Percentiles rank a stretch among this genome's conserved stretches.
Evolutionary conservation across 2,329 filamentous ascomycete species (phyloP).

Genomic region (Aspergillus ochraceus): DNA sequence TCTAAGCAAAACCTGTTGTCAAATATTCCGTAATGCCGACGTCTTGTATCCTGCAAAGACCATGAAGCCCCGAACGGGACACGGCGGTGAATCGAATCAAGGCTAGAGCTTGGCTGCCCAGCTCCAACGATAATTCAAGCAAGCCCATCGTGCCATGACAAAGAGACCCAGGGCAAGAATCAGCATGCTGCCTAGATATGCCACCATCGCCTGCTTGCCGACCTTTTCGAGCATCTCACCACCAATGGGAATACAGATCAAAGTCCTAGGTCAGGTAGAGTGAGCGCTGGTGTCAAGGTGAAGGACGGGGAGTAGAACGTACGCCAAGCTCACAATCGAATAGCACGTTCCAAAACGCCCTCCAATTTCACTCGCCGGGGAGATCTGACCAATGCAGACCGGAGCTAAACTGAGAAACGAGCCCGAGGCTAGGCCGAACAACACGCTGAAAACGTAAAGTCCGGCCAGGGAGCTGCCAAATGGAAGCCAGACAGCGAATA

Average conservation of each 20-base stretch:
- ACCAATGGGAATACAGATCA: slow-evolving; percentile 50
- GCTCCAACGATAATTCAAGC: slow-evolving; percentile 39
- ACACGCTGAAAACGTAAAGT: slow-evolving; percentile 43
- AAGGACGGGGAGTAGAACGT: slow-evolving; percentile 9
- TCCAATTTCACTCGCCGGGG: slow-evolving; percentile 49
- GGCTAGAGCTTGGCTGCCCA: slow-evolving; percentile 37
- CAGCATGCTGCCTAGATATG: slow-evolving; percentile 46
- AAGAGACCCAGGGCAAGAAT: slow-evolving; percentile 38
- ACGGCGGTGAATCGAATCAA: neutral
- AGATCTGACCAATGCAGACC: slow-evolving; percentile 51
- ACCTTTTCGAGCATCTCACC: slow-evolving; percentile 52
- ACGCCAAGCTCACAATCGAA: slow-evolving; percentile 50
- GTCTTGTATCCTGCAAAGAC: too few relatives aligned
- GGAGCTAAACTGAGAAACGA: slow-evolving; percentile 48
- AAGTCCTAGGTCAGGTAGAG: slow-evolving; percentile 26
- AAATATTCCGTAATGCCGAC: too few relatives aligned
- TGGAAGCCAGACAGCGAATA: slow-evolving; percentile 39
- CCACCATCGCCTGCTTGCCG: slow-evolving; percentile 47
- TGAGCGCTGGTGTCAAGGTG: neutral
- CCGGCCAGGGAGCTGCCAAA: slow-evolving; percentile 34
- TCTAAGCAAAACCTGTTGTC: too few relatives aligned
- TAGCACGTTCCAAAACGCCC: slow-evolving; percentile 52
- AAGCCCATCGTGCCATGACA: slow-evolving; percentile 39
- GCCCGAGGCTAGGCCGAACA: slow-evolving; percentile 51
- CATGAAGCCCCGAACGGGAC: too few relatives aligned